A percentile compares a stretch with the other conserved stretches of the same genome.
Evolutionary conservation across 306 rosid genomes (phyloP).

Genomic region (Heteromeles arbutifolia): DNA sequence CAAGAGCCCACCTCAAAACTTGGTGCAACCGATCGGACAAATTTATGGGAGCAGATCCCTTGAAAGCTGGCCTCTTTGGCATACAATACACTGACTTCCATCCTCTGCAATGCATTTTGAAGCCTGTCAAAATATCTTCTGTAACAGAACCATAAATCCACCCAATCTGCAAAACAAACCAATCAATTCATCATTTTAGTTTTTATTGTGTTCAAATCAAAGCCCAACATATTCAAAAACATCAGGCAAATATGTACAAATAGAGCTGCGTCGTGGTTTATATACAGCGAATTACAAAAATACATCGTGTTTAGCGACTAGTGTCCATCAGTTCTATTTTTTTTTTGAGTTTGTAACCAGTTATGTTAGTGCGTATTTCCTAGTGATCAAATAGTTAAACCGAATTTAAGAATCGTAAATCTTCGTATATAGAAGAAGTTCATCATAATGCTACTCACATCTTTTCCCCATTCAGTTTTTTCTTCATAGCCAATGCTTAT

Average conservation of each 20-base stretch:
- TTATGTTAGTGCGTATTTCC: not conserved
- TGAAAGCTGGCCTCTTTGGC: conserved; percentile 83
- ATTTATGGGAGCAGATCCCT: conserved; percentile 91
- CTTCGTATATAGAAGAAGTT: not conserved
- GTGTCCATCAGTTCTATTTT: too few species aligned
- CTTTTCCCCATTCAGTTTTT: conserved; percentile 98
- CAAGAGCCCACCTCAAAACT: conserved; percentile 80
- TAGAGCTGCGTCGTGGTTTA: not conserved
- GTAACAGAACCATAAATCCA: conserved; percentile 97
- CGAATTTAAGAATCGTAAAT: not conserved
- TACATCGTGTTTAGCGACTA: too few species aligned
- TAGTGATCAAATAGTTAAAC: not conserved
- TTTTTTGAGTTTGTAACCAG: not conserved
- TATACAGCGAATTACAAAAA: too few species aligned
- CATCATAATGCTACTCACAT: conserved; percentile 36
- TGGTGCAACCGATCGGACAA: conserved; percentile 81
- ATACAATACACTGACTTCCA: conserved; percentile 96
- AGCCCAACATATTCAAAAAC: not conserved
- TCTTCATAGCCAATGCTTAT: conserved; percentile 92
- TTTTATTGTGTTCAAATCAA: not conserved
- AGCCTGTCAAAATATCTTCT: conserved; percentile 87
- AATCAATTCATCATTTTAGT: not conserved
- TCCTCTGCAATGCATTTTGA: conserved; percentile 97
- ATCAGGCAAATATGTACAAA: not conserved
- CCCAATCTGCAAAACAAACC: conserved; percentile 61